phyloP scores from a whole-genome alignment of 1,284 basidiomycete genomes.

The Cutaneotrichosporon cyanovorans region DNA sequence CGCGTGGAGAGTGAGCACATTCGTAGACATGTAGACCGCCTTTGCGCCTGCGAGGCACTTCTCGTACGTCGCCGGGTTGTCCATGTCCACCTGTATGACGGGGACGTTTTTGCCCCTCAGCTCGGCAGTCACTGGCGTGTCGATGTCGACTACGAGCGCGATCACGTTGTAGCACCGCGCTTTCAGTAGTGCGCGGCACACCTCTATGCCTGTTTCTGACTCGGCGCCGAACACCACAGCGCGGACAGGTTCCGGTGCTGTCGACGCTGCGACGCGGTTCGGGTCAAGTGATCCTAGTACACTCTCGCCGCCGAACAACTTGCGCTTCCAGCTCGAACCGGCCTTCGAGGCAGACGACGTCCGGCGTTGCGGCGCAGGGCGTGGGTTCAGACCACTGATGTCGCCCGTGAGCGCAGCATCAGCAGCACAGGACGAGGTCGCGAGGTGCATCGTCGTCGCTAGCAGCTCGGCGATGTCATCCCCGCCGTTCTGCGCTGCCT shows the following conservation, averaged over 20 bases:
- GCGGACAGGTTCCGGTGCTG: constrained; percentile 11
- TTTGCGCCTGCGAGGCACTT: constrained; percentile 16
- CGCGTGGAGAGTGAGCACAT: constrained; percentile 14
- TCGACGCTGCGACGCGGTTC: constrained; percentile 9
- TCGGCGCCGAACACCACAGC: constrained; percentile 27
- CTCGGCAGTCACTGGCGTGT: background rate
- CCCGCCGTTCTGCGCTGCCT: background rate
- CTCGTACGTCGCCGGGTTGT: constrained; percentile 18
- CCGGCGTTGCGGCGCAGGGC: background rate
- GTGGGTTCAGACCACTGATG: background rate
- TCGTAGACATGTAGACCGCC: constrained; percentile 21
- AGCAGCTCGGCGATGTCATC: background rate
- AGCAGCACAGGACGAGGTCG: constrained; percentile 1
- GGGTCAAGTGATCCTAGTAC: constrained; percentile 24
- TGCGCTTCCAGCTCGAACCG: background rate
- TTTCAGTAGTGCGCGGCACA: constrained; percentile 11
- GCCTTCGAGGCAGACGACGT: no score
- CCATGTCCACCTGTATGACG: constrained; percentile 24
- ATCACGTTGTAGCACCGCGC: constrained; percentile 5
- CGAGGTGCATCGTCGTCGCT: constrained; percentile 2
- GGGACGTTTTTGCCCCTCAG: constrained; percentile 11
- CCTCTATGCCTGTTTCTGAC: constrained; percentile 14
- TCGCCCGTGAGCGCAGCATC: background rate
- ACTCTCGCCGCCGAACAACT: constrained; percentile 17
- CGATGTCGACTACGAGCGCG: constrained; percentile 13